Evolutionary conservation across 495 filamentous ascomycete species (phyloP), one percentile per base, ranked within the genome.

Genomic region (Hypomontagnella monticulosa): DNA sequence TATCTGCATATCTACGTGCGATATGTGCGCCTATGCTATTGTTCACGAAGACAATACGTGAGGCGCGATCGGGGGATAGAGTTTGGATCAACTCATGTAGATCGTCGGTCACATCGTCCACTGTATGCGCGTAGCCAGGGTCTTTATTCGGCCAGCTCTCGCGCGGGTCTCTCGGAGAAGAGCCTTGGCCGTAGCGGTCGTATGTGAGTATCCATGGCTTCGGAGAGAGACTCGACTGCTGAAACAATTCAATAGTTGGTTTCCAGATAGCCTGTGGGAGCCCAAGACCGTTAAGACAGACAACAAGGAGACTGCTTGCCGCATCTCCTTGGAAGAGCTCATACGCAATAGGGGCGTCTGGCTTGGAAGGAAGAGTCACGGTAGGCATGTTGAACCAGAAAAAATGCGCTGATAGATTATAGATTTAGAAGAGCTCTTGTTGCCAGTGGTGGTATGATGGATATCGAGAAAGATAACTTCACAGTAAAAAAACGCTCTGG

Each of bases 171-270:
- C 56, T 66, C 23, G 63, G 12, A 34, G 63, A 61, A 30, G 40
- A 34, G 33, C 63, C 63, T 18, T 60, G 63, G 7, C 63, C 63
- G 34, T 55, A 66, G 41, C 63, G 63, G 34, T 66, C 56, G 9
- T 66, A 66, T 2, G 63, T 66, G 18, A 66, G 56, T 53, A 66
- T 66, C 63, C 63, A 66, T 8, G 63, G 63, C 16, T 61, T 61
- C 8, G 63, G 63, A 33, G 63, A 60, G 23, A 66, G 3, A 10
- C 4, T 18, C 3, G 63, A 42, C 27, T 66, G 40, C 14, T 55
- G 55, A 20, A 66, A 15, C 14, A 63, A 34, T 38, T 58, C 40
- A 23, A 65, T 65, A 8, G 61, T 65, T 18, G 53, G 61, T n/a
- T 53, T 52, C 54, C 61, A 65, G 23, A 47, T 40, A 15, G 16